Evolutionary conservation across 257 asterid species (phyloP).

Genomic region (Solanum rostratum): DNA sequence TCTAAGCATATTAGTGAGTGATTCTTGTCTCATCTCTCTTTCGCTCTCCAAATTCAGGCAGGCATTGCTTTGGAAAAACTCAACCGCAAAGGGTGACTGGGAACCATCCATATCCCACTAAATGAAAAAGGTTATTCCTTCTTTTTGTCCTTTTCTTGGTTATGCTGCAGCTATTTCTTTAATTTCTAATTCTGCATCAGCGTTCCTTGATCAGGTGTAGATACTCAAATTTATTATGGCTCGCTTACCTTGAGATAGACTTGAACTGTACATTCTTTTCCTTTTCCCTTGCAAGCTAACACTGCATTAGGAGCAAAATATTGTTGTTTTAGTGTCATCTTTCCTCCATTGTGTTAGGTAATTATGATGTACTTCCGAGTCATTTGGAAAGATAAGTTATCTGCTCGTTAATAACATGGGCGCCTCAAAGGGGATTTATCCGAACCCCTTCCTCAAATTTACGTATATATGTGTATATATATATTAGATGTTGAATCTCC

Average conservation of each 20-base stretch:
- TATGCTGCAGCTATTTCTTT: slow-evolving; percentile 16
- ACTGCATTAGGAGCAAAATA: slow-evolving; percentile 12
- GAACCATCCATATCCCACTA: slow-evolving; percentile 43
- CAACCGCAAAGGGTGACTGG: slow-evolving; percentile 32
- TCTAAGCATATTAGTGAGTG: neutral
- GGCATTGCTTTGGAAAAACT: slow-evolving; percentile 26
- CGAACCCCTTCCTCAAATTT: neutral
- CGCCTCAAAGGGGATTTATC: neutral
- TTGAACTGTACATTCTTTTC: slow-evolving; percentile 9
- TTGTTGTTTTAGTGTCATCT: neutral
- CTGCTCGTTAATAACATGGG: neutral
- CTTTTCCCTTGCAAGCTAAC: slow-evolving; percentile 14
- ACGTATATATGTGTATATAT: neutral
- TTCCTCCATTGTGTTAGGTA: slow-evolving; percentile 10
- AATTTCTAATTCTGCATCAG: slow-evolving; percentile 10
- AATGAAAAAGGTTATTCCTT: slow-evolving; percentile 41
- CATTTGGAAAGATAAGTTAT: neutral
- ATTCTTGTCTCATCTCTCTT: slow-evolving; percentile 1
- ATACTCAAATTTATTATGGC: slow-evolving; percentile 22
- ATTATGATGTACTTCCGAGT: neutral
- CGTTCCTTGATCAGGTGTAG: slow-evolving; percentile 42
- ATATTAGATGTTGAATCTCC: neutral
- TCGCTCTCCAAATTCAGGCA: slow-evolving; percentile 28
- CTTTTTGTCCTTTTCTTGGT: slow-evolving; percentile 24
- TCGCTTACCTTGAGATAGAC: slow-evolving; percentile 20